phyloP scores from a whole-genome alignment of 2,329 filamentous ascomycete species.

The Talaromyces islandicus region DNA sequence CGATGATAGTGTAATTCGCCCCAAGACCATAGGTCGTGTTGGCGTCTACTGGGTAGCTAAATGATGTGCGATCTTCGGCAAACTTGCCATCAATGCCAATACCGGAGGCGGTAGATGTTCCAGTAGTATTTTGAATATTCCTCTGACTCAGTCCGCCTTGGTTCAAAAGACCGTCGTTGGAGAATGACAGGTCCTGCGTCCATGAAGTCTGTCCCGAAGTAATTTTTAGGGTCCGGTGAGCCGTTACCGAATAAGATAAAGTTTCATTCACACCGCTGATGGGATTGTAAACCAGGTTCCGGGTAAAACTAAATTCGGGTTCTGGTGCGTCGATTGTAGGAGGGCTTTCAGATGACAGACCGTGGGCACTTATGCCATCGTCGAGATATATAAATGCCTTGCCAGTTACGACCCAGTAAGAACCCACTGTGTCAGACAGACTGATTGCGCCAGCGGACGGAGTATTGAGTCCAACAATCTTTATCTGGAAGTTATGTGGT shows the following conservation, averaged over 20 bases:
- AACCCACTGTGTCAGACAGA: constrained; percentile 53
- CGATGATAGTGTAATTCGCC: constrained; percentile 45
- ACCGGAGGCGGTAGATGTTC: constrained; percentile 24
- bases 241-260: constrained; percentile 53
- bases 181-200: constrained; percentile 54
- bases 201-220: constrained; percentile 47
- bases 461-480: constrained; percentile 60
- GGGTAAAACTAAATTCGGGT: constrained; percentile 46
- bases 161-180: constrained; percentile 50
- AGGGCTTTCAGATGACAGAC: background rate
- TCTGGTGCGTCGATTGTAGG: constrained; percentile 29
- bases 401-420: constrained; percentile 69
- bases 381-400: constrained; percentile 77
- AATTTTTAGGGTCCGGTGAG: constrained; percentile 51
- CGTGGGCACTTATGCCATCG: constrained; percentile 17
- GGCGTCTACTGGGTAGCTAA: constrained; percentile 57
- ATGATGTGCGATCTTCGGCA: constrained; percentile 30
- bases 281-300: constrained; percentile 21
- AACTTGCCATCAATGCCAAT: constrained; percentile 32
- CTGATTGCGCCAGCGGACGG: constrained; percentile 41
- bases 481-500: constrained; percentile 62
- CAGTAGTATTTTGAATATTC: constrained; percentile 47
- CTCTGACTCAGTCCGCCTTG: constrained; percentile 51
- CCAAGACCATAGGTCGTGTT: constrained; percentile 46
- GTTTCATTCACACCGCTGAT: constrained; percentile 53